Evolutionary conservation across 148 eudicot genomes (phyloP), one percentile per base, ranked within the genome.

Genomic region (Rhododendron simsii): DNA sequence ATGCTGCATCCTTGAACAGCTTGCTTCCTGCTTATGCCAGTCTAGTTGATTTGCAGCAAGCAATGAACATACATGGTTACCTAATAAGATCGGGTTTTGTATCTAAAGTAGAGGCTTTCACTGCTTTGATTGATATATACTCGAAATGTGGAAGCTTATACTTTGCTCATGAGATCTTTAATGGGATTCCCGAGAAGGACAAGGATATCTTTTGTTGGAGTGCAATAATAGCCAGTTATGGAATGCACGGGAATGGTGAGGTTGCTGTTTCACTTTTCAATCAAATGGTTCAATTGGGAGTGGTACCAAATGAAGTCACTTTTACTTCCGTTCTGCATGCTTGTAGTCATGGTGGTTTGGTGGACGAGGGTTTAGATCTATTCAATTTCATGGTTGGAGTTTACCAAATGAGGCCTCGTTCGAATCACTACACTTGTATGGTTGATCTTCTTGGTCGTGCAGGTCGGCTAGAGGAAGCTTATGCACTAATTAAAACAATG

Each of bases 391-490:
- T 93, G 93, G 87, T 90, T n/a, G 85, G 63, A 85, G 81, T 65
- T 21, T 82, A 87, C 67, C 84, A 84, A 77, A 86, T 59, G 7
- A 80, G 41, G 44, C 89, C 90, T 10, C 63, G 84, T 67, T 84
- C 88, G n/a, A 73, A 92, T 83, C 95, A 92, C 59, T 92, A 93
- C 84, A 90, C 94, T 84, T 93, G 98, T 86, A 88, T 93, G 55
- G 92, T 94, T 81, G 95, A 92, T 91, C 98, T 94, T 74, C 93
- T 92, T 87, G 96, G 95, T 81, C 93, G 96, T 53, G 92, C 92
- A 28, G 93, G 91, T 63, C 89, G 92, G 67, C 87, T 95, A 81
- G 85, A 86, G 51, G 94, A 91, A 87, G 95, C 96, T 67, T 87
- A 89, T 78, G 88, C 87, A 41, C 78, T 92, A 85, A 90, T 93